Conservation (phyloP, 805 yeast species). For the Candida glaebosa region DNA sequence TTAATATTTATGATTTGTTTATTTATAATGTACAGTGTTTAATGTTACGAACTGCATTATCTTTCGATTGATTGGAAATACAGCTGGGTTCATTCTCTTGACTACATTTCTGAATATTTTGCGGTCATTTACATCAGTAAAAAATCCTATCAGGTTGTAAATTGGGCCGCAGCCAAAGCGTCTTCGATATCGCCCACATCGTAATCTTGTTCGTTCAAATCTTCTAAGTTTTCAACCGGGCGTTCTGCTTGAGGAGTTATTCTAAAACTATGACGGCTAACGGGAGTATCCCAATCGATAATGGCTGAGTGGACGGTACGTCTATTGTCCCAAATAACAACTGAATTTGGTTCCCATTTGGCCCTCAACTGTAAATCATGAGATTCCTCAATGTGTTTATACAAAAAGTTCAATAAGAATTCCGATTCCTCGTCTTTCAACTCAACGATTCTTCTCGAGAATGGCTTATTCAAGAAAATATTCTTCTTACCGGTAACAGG, state of each 20-base stretch:
- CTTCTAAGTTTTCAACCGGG: slow-evolving; percentile 48
- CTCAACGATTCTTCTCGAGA: slow-evolving; percentile 66
- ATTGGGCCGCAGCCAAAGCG: slow-evolving; percentile 20
- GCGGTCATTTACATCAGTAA: too few species aligned
- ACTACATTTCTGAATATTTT: too few species aligned
- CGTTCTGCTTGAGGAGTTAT: slow-evolving; percentile 72
- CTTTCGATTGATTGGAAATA: too few species aligned
- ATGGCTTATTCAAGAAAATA: slow-evolving; percentile 55
- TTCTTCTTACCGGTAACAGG: slow-evolving; percentile 67
- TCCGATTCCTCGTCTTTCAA: slow-evolving; percentile 71
- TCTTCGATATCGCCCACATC: slow-evolving; percentile 29
- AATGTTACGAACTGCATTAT: too few species aligned
- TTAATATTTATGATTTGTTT: too few species aligned
- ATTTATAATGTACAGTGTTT: too few species aligned
- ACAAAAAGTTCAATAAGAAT: slow-evolving; percentile 53
- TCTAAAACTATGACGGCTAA: slow-evolving; percentile 69
- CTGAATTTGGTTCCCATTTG: slow-evolving; percentile 65
- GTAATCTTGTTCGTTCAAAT: slow-evolving; percentile 35
- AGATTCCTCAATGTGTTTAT: slow-evolving; percentile 47
- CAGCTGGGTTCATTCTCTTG: too few species aligned
- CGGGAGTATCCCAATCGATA: slow-evolving; percentile 67
- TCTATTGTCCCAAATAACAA: slow-evolving; percentile 80
- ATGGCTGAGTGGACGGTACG: slow-evolving; percentile 65
- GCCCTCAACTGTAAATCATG: slow-evolving; percentile 69
- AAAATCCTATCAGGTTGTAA: too few species aligned